Evolutionary conservation across 2,329 filamentous ascomycete genomes (phyloP).

Genomic region (Colletotrichum gigasporum): DNA sequence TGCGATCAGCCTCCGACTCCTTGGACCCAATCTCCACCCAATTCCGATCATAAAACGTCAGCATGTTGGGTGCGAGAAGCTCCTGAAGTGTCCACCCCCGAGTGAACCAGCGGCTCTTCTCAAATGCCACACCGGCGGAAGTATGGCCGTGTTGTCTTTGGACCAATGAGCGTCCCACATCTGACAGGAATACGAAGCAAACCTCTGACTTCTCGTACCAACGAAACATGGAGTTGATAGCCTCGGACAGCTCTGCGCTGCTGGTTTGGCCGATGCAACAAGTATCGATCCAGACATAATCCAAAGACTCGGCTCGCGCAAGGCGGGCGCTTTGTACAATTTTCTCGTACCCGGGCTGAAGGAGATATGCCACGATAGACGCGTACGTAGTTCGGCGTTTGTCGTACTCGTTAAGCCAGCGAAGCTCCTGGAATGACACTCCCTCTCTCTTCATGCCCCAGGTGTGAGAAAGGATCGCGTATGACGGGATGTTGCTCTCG

Average conservation of each 20-base stretch:
- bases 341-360: constrained; percentile 6
- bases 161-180: constrained; percentile 25
- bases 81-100: constrained; percentile 17
- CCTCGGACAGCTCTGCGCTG: constrained; percentile 42
- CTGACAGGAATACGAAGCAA: constrained; percentile 44
- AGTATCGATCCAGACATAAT: constrained; percentile 47
- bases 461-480: constrained; percentile 34
- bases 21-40: constrained; percentile 32
- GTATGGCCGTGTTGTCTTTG: neutral
- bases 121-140: neutral
- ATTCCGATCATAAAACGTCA: constrained; percentile 34
- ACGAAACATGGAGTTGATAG: constrained; percentile 38
- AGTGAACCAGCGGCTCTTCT: constrained; percentile 14
- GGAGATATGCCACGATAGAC: neutral
- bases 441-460: constrained; percentile 32
- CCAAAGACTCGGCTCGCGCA: constrained; percentile 32
- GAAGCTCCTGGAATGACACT: constrained; percentile 28
- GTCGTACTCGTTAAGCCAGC: constrained; percentile 29
- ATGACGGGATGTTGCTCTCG: neutral
- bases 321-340: constrained; percentile 23
- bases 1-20: constrained; percentile 16
- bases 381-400: neutral
- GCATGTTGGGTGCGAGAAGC: constrained; percentile 33
- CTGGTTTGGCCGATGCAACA: constrained; percentile 46
- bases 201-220: constrained; percentile 44